Evolutionary conservation across 805 yeast species (phyloP), one percentile per base, ranked within the genome.

Genomic region (Yamadazyma tumulicola): DNA sequence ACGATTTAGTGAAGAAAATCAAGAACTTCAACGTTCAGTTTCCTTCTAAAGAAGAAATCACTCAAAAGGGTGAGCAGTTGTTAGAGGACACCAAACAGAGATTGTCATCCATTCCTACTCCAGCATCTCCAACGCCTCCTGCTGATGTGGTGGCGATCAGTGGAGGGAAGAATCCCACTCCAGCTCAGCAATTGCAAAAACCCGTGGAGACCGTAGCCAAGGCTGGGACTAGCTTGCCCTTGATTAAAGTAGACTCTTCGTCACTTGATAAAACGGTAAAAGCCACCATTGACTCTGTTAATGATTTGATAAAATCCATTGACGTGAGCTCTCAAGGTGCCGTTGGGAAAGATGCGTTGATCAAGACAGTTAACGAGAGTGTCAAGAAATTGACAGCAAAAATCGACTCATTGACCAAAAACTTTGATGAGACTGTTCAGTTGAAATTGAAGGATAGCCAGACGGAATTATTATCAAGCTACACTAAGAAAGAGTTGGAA

Each of bases 401-500:
- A 41, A 43, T 67, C 37, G 52, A 56, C 34, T 38, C 48, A 6
- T 56, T 67, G 39, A 64, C 64, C 35, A 37, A 42, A 32, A 46
- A 48, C 13, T 66, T 66, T 42, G 67, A 65, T 26, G 53, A 54
- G n/a, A 67, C 63, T 40, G 46, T 67, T 31, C 58, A 55, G 31
- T 31, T 38, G 19, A 57, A 62, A 38, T 49, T 67, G 37, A 62
- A 61, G 47, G 52, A 48, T 27, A 48, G 62, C 10, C 69, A 65
- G 41, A 63, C 63, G 16, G 70, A 67, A 28, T 54, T 64, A 41
- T 61, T 64, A 38, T 46, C 70, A 7, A 42, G 56, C 9, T 64
- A 51, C 48, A 66, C 72, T 37, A 58, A 59, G 45, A 60, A 78
- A 52, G 77, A 81, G 60, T 65, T 73, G 39, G 76, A 73, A 31